Evolutionary conservation across 2,329 filamentous ascomycete species (phyloP).

Genomic region (Phyllosticta citribraziliensis): DNA sequence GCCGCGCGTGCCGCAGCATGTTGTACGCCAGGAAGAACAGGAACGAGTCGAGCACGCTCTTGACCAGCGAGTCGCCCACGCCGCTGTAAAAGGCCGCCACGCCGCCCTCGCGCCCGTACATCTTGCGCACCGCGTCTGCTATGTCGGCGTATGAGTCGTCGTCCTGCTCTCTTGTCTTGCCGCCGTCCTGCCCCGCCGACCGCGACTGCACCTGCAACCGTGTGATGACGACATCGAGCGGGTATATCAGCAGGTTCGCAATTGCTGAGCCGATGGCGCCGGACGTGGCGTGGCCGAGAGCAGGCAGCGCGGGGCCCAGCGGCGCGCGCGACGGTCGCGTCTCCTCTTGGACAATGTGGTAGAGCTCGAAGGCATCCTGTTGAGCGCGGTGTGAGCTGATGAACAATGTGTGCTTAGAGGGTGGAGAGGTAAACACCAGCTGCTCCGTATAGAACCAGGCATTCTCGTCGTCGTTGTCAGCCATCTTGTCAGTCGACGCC

Average conservation of each 20-base stretch:
- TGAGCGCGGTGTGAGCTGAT: background rate
- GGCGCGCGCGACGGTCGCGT: slow-evolving; percentile 13
- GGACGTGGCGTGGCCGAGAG: slow-evolving; percentile 71
- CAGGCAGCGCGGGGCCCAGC: slow-evolving; percentile 49
- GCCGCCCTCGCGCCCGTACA: slow-evolving; percentile 63
- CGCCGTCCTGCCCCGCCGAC: slow-evolving; percentile 19
- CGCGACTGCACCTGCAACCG: slow-evolving; percentile 70
- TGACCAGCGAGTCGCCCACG: slow-evolving; percentile 33
- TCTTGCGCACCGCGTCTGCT: slow-evolving; percentile 59
- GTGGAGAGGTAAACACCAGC: slow-evolving; percentile 4
- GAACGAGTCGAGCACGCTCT: slow-evolving; percentile 58
- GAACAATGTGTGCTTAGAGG: too few species aligned
- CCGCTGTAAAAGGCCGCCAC: slow-evolving; percentile 54
- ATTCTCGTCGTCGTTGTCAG: slow-evolving; percentile 12
- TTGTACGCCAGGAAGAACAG: slow-evolving; percentile 80
- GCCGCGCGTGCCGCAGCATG: slow-evolving; percentile 39
- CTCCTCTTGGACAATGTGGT: slow-evolving; percentile 32
- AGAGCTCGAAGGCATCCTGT: slow-evolving; percentile 33
- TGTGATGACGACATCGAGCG: slow-evolving; percentile 71
- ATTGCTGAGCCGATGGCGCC: slow-evolving; percentile 70
- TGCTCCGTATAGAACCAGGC: slow-evolving; percentile 25
- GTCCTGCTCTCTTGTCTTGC: slow-evolving; percentile 14
- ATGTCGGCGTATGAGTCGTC: slow-evolving; percentile 53
- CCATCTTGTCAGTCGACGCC: background rate
- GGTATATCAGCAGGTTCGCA: slow-evolving; percentile 70